Evolutionary conservation across 2,329 filamentous ascomycete genomes (phyloP), one percentile per base, ranked within the genome.

Genomic region (Drechslerella stenobrocha): DNA sequence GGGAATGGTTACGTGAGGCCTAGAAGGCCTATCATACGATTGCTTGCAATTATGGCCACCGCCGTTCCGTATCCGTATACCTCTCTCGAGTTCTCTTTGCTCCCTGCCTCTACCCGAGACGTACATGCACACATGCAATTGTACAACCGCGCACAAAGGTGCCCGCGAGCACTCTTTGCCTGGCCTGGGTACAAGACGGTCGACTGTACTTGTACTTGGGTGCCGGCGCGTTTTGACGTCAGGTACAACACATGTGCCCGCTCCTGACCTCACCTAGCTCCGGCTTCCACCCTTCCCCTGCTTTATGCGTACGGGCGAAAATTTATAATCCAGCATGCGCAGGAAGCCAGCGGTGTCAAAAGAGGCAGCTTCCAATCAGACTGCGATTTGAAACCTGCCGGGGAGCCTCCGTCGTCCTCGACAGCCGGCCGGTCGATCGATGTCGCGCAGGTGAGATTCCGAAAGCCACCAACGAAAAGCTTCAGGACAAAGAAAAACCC

Each of bases 221-320:
- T n/a, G n/a, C n/a, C 4, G 3, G 4, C 3, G 34, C 34, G 6
- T 2, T 20, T 45, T 67, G 55, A 67, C 63, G 63, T 67, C 63
- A 67, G 63, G 50, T 60, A 56, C 63, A 67, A 67, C 63, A 60
- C 55, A 60, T 28, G 28, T 15, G 18, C 40, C 9, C n/a, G 5
- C 11, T 11, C 11, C 28, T 23, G 22, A 24, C n/a, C 13, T 18
- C 22, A 3, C 37, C 37, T n/a, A 20, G 37, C 8, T 13, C 40
- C 9, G 20, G 5, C 11, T 11, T 30, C 28, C 35, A 32, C 18
- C n/a, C 13, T 18, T 42, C 4, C 37, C 37, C 6, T 42, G 37
- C 8, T 13, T 13, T 3, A 8, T 18, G 37, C 8, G 9, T 18
- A 18, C 37, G 37, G 6, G 15, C 18, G 22, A 42, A 42, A 42